These are phyloP conservation scores for Hypoxylon sp. DNA, from an alignment of 2,329 filamentous ascomycete species.

Conservation along the genomic window DNA sequence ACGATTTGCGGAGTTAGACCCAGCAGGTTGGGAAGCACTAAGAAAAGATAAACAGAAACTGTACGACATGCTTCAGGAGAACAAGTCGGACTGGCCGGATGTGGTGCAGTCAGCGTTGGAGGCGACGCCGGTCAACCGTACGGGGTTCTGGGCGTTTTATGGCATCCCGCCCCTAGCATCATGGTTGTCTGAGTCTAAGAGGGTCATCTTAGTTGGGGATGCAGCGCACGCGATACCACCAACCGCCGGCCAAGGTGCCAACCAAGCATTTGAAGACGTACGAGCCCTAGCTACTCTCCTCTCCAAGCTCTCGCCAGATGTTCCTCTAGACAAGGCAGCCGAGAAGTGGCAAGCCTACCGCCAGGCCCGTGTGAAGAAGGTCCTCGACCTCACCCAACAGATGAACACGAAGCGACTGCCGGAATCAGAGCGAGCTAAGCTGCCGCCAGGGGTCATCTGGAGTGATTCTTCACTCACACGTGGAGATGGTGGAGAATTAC, in stretches of 20 bases:
- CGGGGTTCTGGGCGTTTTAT: conserved; percentile 64
- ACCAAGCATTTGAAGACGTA: conserved; percentile 66
- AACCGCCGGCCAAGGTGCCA: conserved; percentile 62
- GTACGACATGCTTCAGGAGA: conserved; percentile 55
- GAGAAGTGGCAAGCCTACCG: conserved; percentile 64
- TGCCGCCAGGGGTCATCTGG: conserved; percentile 37
- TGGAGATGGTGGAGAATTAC: conserved; percentile 39
- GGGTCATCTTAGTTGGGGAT: conserved; percentile 63
- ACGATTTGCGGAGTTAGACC: conserved; percentile 36
- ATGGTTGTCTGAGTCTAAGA: conserved; percentile 56
- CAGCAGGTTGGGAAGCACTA: conserved; percentile 18
- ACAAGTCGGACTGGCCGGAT: conserved; percentile 54
- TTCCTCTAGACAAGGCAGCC: conserved; percentile 51
- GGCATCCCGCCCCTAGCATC: conserved; percentile 59
- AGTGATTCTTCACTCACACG: conserved; percentile 33
- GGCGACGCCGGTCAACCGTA: conserved; percentile 53
- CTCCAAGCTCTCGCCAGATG: conserved; percentile 45
- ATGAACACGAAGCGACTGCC: conserved; percentile 65
- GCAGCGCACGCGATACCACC: conserved; percentile 66
- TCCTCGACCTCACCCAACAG: conserved; percentile 64
- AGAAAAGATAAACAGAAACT: conserved; percentile 48
- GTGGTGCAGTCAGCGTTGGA: conserved; percentile 58
- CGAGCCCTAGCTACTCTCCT: conserved; percentile 61
- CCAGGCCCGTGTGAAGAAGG: conserved; percentile 62
- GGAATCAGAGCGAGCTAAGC: conserved; percentile 33